phyloP scores from a whole-genome alignment of 164 flowering plant genomes.

The Vitis amurensis region DNA sequence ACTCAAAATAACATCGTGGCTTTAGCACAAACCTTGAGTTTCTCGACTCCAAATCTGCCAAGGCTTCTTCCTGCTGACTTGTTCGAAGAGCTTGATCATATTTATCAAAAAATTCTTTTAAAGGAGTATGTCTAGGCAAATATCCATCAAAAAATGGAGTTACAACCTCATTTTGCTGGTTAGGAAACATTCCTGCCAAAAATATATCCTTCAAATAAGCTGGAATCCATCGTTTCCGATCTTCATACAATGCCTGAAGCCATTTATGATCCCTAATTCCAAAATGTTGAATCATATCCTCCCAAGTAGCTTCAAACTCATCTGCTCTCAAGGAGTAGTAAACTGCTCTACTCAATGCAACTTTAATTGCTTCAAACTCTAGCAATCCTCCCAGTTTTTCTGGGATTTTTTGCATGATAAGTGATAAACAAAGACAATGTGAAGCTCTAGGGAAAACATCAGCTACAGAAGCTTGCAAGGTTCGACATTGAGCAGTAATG shows the following conservation, averaged over 20 bases:
- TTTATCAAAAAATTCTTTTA: constrained; percentile 36
- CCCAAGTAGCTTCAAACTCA: constrained; percentile 55
- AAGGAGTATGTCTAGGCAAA: constrained; percentile 33
- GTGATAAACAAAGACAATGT: constrained; percentile 35
- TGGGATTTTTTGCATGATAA: constrained; percentile 34
- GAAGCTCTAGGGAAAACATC: constrained; percentile 56
- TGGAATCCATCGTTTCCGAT: constrained; percentile 51
- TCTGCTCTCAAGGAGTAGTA: constrained; percentile 32
- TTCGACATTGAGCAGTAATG: constrained; percentile 36
- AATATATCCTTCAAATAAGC: constrained; percentile 40
- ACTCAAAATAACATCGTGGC: constrained; percentile 42
- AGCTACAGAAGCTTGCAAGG: constrained; percentile 35
- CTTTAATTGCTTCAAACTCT: constrained; percentile 33
- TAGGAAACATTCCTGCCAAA: constrained; percentile 37
- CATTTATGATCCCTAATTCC: constrained; percentile 37
- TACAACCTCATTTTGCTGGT: constrained; percentile 17
- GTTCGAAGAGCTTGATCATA: constrained; percentile 36
- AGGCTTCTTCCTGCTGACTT: constrained; percentile 32
- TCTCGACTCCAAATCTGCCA: constrained; percentile 44
- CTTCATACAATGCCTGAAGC: constrained; percentile 42
- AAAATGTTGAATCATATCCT: constrained; percentile 35
- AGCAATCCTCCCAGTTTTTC: constrained; percentile 30
- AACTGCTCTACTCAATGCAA: constrained; percentile 26
- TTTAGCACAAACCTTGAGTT: constrained; percentile 28
- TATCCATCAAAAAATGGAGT: constrained; percentile 32